These are phyloP conservation scores for Sherardia arvensis DNA, from an alignment of 257 asterid species.

Conservation along the genomic window DNA sequence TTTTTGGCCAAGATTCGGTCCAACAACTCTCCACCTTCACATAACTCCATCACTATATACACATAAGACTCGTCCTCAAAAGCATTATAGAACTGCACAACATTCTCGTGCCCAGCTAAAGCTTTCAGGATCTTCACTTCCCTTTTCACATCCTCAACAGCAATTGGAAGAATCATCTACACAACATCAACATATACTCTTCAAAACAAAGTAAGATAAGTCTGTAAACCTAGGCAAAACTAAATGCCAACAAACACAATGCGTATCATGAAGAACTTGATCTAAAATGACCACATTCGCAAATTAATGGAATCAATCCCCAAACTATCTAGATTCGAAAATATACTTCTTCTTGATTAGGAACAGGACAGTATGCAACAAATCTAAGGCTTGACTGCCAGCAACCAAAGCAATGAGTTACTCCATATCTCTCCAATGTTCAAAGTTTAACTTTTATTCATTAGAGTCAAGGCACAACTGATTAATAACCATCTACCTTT, in stretches of 20 bases:
- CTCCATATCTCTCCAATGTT: neutral
- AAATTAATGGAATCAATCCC: neutral
- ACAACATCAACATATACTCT: conserved; percentile 12
- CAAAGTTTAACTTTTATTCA: too few relatives aligned
- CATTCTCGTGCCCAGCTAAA: conserved; percentile 92
- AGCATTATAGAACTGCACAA: conserved; percentile 87
- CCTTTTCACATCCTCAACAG: conserved; percentile 96
- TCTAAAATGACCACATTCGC: neutral
- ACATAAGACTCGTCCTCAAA: conserved; percentile 85
- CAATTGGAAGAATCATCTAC: conserved; percentile 96
- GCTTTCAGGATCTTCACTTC: conserved; percentile 96
- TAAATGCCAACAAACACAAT: neutral
- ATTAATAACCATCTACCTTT: neutral
- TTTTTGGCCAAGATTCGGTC: conserved; percentile 91
- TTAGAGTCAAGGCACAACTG: too few relatives aligned
- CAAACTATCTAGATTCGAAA: neutral
- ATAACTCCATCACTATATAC: conserved; percentile 95
- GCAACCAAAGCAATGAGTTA: neutral
- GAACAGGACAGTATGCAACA: neutral
- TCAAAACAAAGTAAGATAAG: neutral
- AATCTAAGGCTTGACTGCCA: neutral
- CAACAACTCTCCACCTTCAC: conserved; percentile 97
- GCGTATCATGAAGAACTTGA: neutral
- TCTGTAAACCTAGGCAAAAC: neutral
- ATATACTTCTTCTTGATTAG: neutral